Evolutionary conservation across 2,329 filamentous ascomycete genomes (phyloP).

Genomic region (Neofusicoccum sp.): DNA sequence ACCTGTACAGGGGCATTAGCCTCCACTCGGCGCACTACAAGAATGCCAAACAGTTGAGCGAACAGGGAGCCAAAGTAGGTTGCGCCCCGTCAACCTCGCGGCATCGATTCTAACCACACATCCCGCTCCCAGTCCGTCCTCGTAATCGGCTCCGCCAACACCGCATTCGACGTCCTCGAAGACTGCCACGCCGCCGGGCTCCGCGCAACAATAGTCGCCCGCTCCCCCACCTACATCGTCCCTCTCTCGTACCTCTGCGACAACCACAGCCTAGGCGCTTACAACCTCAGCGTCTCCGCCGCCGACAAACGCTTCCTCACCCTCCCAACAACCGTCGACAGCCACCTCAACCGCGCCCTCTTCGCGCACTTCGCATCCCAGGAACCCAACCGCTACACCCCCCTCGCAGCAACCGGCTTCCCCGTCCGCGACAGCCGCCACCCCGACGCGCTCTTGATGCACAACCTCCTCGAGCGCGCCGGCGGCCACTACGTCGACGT

Average conservation of each 20-base stretch:
- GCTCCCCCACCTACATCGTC: conserved; percentile 41
- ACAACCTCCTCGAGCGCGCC: conserved; percentile 33
- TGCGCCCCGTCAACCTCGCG: background rate
- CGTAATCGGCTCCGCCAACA: conserved; percentile 50
- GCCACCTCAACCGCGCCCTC: conserved; percentile 26
- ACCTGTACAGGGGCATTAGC: conserved; percentile 26
- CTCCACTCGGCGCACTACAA: conserved; percentile 28
- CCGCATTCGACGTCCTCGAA: conserved; percentile 49
- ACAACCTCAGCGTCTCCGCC: conserved; percentile 28
- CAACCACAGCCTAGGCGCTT: conserved; percentile 26
- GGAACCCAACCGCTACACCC: conserved; percentile 41
- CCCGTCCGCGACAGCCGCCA: conserved; percentile 37
- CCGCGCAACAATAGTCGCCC: conserved; percentile 47
- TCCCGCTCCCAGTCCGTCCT: conserved; percentile 35
- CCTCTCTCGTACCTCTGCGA: conserved; percentile 27
- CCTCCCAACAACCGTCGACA: background rate
- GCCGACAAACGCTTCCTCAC: conserved; percentile 24
- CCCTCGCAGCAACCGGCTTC: conserved; percentile 44
- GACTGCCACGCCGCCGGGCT: conserved; percentile 45
- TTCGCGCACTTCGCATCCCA: conserved; percentile 29
- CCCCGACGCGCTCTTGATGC: conserved; percentile 24
- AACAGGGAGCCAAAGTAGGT: conserved; percentile 24
- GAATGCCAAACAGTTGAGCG: conserved; percentile 23
- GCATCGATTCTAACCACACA: too few species aligned
- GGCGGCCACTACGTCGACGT: conserved; percentile 52